Evolutionary conservation across 768 basidiomycete genomes (phyloP).

Genomic region (Lactarius indigo): DNA sequence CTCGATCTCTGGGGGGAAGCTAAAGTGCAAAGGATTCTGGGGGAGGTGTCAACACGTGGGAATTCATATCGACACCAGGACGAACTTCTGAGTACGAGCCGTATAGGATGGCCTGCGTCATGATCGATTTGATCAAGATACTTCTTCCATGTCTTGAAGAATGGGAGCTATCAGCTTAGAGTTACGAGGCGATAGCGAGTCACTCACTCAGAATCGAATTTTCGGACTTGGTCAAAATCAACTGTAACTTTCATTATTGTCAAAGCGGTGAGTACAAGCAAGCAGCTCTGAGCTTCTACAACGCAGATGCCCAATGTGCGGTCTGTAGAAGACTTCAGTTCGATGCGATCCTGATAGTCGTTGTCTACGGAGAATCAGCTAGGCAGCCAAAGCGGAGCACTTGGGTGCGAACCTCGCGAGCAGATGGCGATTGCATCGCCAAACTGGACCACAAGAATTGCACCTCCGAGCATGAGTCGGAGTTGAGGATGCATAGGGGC

Average conservation of each 20-base stretch:
- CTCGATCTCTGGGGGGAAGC: conserved; percentile 76
- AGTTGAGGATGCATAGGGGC: conserved; percentile 72
- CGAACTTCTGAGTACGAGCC: conserved; percentile 61
- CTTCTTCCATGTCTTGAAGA: conserved; percentile 55
- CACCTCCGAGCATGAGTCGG: conserved; percentile 55
- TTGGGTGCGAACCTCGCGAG: conserved; percentile 48
- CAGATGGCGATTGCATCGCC: conserved; percentile 75
- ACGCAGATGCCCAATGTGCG: conserved; percentile 69
- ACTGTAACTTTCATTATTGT: conserved; percentile 65
- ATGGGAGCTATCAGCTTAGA: neutral
- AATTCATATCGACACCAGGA: neutral
- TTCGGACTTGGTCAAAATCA: conserved; percentile 56
- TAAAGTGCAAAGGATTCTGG: conserved; percentile 76
- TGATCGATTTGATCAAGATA: conserved; percentile 68
- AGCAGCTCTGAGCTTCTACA: conserved; percentile 43
- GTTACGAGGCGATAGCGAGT: neutral
- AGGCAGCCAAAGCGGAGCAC: neutral
- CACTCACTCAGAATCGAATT: conserved; percentile 62
- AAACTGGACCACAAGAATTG: conserved; percentile 61
- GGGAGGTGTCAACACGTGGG: neutral
- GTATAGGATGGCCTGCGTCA: conserved; percentile 82
- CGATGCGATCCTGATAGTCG: conserved; percentile 67
- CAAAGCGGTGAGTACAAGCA: conserved; percentile 62
- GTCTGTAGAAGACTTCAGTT: conserved; percentile 63
- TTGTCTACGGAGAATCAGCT: conserved; percentile 45